Evolutionary conservation across 805 yeast species (phyloP), one percentile per base, ranked within the genome.

Genomic region (Yarrowia osloensis): DNA sequence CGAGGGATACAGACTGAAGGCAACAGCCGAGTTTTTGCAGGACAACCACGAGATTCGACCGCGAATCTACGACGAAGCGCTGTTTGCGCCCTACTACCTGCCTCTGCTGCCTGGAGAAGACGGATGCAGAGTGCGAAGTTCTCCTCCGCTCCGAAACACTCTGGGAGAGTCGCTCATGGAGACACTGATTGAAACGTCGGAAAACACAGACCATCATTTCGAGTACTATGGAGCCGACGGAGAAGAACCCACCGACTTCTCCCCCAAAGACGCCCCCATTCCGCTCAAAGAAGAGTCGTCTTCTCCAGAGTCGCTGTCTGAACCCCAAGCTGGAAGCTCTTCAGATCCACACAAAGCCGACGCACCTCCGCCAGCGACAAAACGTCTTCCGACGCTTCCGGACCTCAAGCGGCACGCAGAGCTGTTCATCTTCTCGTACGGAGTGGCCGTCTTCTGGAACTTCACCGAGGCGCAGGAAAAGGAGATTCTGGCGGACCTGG

Each of bases 381-480:
- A 66, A 19, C 54, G 39, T 12, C 61, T 66, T 12, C 62, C 67
- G 1, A 31, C 55, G 13, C 39, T 66, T 1, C 42, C 67, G 3
- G 72, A 85, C 68, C 79, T 83, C 61, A 77, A 84, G 3, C 85
- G 85, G 70, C 79, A 78, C 66, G 83, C 97, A 0, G 98, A 94
- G 73, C 83, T 95, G 81, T 95, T 95, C 73, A 84, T 95, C 15
- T 86, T 94, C 75, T 87, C 86, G 65, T 95, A 95, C 75, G 99
- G 99, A 22, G 96, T 94, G 15, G 91, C 95, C n/a, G 98, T 95
- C 22, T 93, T 95, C 74, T 95, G 99, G 99, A 95, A 95, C 74
- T 92, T 95, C 72, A 86, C 94, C 2, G 97, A 92, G 74, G 81
- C 85, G 8, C 97, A 95, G 74, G 99, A 95, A 73, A 92, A 92